phyloP scores from a whole-genome alignment of 441 rosid species.

The Arabidopsis lyrata region DNA sequence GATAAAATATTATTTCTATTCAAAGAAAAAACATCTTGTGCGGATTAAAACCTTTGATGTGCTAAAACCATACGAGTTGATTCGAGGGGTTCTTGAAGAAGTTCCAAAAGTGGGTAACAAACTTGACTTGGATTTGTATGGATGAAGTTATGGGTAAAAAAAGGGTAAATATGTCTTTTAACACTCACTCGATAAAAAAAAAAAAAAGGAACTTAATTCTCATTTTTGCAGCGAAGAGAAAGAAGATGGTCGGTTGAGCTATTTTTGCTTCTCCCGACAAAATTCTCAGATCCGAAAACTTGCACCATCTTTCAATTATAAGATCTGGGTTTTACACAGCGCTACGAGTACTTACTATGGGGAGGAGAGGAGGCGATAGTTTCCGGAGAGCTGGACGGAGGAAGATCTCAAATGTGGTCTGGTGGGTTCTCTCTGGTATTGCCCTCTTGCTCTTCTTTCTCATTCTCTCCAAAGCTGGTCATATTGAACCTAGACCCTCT shows the following conservation, averaged over 20 bases:
- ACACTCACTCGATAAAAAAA: no score
- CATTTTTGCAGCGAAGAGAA: no score
- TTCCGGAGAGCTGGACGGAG: conserved; percentile 75
- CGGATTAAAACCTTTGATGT: no score
- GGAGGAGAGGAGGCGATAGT: conserved; percentile 75
- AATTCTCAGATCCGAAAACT: neutral
- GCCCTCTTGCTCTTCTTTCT: conserved; percentile 69
- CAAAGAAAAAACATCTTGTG: no score
- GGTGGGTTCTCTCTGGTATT: conserved; percentile 74
- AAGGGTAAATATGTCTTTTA: no score
- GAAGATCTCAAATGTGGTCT: conserved; percentile 72
- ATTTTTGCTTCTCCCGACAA: neutral
- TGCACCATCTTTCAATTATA: neutral
- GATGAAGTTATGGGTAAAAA: no score
- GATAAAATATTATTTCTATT: no score
- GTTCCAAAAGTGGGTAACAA: no score
- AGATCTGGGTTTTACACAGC: neutral
- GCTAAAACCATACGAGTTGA: no score
- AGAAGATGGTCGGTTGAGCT: neutral
- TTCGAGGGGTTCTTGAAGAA: no score
- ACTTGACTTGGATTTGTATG: no score
- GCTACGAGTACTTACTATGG: conserved; percentile 47
- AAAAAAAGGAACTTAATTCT: no score
- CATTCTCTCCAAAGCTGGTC: conserved; percentile 65
- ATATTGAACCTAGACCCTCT: conserved; percentile 69